Conservation (phyloP, 768 basidiomycete species). For the Mycena pura region DNA sequence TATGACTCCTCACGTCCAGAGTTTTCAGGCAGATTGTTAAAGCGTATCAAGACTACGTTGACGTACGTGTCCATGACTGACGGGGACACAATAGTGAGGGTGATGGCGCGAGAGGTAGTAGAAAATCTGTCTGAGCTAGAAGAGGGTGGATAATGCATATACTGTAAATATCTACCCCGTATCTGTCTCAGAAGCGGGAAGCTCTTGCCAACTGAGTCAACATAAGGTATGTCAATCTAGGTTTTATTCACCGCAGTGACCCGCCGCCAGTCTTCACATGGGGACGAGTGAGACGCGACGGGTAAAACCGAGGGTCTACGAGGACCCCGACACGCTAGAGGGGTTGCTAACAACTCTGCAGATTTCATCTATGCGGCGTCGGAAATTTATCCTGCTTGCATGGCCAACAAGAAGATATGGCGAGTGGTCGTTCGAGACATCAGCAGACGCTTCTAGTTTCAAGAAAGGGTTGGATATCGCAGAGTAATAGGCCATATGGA, state of each 20-base stretch:
- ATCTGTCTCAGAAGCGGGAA: constrained; percentile 87
- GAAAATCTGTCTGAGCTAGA: constrained; percentile 62
- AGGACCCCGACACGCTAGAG: constrained; percentile 31
- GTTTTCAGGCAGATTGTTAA: constrained; percentile 47
- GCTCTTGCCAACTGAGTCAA: constrained; percentile 83
- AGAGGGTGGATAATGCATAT: constrained; percentile 41
- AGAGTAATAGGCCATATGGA: constrained; percentile 87
- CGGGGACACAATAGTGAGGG: constrained; percentile 70
- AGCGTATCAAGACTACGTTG: constrained; percentile 64
- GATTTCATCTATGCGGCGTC: constrained; percentile 77
- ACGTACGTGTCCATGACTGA: constrained; percentile 76
- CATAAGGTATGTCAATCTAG: constrained; percentile 65
- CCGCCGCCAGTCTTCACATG: constrained; percentile 7
- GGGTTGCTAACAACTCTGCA: constrained; percentile 61
- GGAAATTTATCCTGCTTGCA: constrained; percentile 73
- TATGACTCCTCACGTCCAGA: constrained; percentile 48
- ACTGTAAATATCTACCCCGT: constrained; percentile 71
- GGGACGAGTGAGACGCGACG: constrained; percentile 29
- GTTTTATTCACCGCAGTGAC: constrained; percentile 43
- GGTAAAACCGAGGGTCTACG: constrained; percentile 31
- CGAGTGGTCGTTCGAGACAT: constrained; percentile 56
- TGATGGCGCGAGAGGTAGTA: constrained; percentile 76
- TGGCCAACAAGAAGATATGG: constrained; percentile 66
- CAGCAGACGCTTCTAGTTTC: constrained; percentile 59
- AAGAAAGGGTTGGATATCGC: constrained; percentile 89